Conservation (phyloP, 305 asterid genomes). For the Fraxinus ornus region DNA sequence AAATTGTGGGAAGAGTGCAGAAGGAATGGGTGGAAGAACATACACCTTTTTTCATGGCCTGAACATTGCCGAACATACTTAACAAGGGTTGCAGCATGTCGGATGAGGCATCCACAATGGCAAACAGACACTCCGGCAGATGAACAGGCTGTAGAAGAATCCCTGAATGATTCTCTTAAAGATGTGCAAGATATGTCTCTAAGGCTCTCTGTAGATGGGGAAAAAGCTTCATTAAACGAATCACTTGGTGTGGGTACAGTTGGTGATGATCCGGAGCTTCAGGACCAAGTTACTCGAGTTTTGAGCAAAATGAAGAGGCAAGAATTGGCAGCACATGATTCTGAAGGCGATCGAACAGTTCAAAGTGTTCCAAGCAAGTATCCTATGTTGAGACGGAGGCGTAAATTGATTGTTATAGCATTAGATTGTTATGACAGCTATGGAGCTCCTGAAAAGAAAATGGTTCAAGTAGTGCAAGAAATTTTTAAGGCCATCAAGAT, state of each 20-base stretch:
- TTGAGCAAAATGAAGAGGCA: conserved; percentile 61
- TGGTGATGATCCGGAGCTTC: conserved; percentile 46
- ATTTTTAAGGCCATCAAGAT: conserved; percentile 54
- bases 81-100: conserved; percentile 70
- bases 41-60: conserved; percentile 91
- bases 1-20: conserved; percentile 84
- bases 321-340: conserved; percentile 32
- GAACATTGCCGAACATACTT: conserved; percentile 88
- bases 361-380: conserved; percentile 54
- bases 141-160: conserved; percentile 51
- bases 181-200: conserved; percentile 75
- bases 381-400: conserved; percentile 67
- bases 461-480: conserved; percentile 52
- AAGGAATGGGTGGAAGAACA: conserved; percentile 79
- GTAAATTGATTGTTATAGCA: conserved; percentile 63
- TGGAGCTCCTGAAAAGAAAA: conserved; percentile 64
- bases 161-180: conserved; percentile 73
- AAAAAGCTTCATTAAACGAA: conserved; percentile 55
- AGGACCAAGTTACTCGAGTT: conserved; percentile 71
- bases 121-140: conserved; percentile 71
- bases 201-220: conserved; percentile 80
- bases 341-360: conserved; percentile 37
- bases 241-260: conserved; percentile 37
- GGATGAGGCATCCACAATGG: conserved; percentile 95
- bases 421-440: conserved; percentile 66